Percentiles rank a stretch among this genome's conserved stretches.
Conservation (phyloP, 371 early-diverging fungal species). For the Smittium mucronatum region DNA sequence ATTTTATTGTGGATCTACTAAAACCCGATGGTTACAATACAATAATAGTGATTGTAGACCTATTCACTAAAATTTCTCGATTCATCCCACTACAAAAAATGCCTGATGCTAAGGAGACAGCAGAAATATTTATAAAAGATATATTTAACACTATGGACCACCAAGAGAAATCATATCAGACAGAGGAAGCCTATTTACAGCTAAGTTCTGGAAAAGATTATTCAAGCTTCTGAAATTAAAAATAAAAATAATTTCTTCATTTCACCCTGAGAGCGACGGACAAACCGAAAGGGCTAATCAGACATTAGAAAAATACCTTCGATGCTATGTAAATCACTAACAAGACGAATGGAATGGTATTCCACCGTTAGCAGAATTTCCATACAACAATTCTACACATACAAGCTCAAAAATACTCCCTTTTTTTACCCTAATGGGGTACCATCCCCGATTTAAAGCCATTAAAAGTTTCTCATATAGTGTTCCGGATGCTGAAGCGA, state of each 20-base stretch:
- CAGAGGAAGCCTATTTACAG: constrained; percentile 27
- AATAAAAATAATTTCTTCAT: constrained; percentile 28
- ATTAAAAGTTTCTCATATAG: neutral
- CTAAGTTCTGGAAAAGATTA: constrained; percentile 23
- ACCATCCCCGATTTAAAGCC: neutral
- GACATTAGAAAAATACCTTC: constrained; percentile 36
- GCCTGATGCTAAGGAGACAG: neutral
- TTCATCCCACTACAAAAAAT: constrained; percentile 6
- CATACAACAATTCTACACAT: constrained; percentile 34
- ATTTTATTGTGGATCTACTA: constrained; percentile 10
- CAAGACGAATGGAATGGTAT: constrained; percentile 36
- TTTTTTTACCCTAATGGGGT: constrained; percentile 1
- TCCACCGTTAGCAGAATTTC: constrained; percentile 36
- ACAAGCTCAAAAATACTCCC: constrained; percentile 14
- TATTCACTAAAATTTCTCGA: constrained; percentile 11
- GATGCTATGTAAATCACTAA: constrained; percentile 26
- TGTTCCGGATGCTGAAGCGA: neutral
- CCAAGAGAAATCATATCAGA: constrained; percentile 7
- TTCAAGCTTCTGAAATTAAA: constrained; percentile 19
- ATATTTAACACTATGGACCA: constrained; percentile 12
- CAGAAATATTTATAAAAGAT: neutral
- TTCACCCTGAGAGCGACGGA: constrained; percentile 40
- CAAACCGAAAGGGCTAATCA: constrained; percentile 40
- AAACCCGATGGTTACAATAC: constrained; percentile 3
- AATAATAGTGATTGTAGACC: constrained; percentile 14